Evolutionary conservation across 1,139 yeast genomes (phyloP), one percentile per base, ranked within the genome.

Genomic region (Neolecta irregularis): DNA sequence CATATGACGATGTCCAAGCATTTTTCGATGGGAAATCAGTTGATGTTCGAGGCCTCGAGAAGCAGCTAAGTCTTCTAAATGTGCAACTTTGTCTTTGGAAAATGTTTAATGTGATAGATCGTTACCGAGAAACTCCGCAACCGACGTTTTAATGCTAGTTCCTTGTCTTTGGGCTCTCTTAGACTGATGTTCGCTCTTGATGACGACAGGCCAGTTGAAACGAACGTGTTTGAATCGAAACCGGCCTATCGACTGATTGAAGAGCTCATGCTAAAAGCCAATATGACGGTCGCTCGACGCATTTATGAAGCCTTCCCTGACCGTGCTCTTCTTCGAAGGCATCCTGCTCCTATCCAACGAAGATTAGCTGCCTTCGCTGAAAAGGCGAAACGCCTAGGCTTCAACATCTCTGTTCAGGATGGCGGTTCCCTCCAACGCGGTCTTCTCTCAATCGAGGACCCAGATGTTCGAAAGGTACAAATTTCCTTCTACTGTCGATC

Each of bases 281-380:
- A 88, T 56, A 64, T 72, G 30, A 83, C 92, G 1, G 74, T 88
- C 42, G 98, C 96, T 1, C 80, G 83, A 41, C 74, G 69, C 49
- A 61, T 77, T 12, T 78, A 76, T 50, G 73, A 91, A 2, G 70
- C 68, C 2, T 61, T 85, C 36, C 94, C 95, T 1, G 83, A 78
- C 46, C 58, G 63, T 36, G 81, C 96, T 0, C 69, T 88, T 38
- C 67, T 88, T 50, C 77, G 96, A 56, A 79, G 92, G 53, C 93
- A 85, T 46, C 67, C 81, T 4, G 70, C 77, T 45, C 98, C 98
- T 24, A 73, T 91, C 2, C 62, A 76, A 41, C 78, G 75, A 35
- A 80, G 83, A 51, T 64, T 88, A 59, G 91, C 80, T 51, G 69
- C 79, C 1, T 79, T 88, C 53, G 73, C 74, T 29, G 67, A 74